Evolutionary conservation across 148 eudicot species (phyloP).

Genomic region (Cornus suecica): DNA sequence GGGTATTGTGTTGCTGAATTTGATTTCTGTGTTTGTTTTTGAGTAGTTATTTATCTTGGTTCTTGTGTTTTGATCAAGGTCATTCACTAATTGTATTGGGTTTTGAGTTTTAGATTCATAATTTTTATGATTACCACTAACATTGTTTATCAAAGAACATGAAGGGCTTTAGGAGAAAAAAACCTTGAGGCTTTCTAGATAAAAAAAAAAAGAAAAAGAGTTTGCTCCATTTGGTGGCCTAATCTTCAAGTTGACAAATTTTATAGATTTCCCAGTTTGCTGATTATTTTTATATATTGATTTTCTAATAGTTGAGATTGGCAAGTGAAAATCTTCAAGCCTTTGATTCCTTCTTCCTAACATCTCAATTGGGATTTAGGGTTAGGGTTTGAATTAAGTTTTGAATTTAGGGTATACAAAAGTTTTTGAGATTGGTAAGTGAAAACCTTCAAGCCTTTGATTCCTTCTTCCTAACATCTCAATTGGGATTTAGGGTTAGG

Average conservation of each 20-base stretch:
- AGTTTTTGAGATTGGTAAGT: too few species aligned
- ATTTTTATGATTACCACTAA: not conserved
- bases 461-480: too few species aligned
- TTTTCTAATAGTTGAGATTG: too few species aligned
- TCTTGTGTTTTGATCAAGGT: not conserved
- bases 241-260: not conserved
- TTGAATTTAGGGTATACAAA: too few species aligned
- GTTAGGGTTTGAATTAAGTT: too few species aligned
- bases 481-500: too few species aligned
- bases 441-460: too few species aligned
- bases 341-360: too few species aligned
- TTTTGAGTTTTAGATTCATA: not conserved
- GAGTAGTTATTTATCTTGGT: not conserved
- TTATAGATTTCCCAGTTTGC: not conserved
- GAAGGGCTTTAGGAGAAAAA: conserved; percentile 1
- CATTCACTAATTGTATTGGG: not conserved
- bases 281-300: not conserved
- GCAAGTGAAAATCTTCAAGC: too few species aligned
- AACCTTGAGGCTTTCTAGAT: not conserved
- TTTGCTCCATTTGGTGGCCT: not conserved
- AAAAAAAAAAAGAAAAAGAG: not conserved
- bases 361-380: too few species aligned
- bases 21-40: not conserved
- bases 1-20: not conserved
- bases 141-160: not conserved